Conservation (phyloP, 441 rosid species). For the Gossypium schwendimanii region DNA sequence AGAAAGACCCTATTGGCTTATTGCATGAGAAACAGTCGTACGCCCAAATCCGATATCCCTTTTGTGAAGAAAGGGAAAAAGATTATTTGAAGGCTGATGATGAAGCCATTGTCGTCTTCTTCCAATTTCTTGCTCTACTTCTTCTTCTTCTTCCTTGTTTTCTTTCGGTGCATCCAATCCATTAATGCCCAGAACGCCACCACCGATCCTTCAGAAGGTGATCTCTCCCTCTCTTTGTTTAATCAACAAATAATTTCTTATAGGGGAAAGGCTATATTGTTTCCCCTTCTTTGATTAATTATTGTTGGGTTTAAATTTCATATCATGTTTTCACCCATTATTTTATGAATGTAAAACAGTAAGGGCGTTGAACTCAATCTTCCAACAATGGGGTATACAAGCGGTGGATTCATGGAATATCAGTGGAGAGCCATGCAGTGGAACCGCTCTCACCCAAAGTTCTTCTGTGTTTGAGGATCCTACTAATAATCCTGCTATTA, state of each 20-base stretch:
- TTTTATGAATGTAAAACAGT: conserved; percentile 18
- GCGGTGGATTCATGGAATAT: conserved; percentile 28
- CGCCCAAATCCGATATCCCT: too few relatives aligned
- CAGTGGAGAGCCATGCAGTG: conserved; percentile 28
- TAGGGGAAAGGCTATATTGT: not conserved
- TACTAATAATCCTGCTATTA: conserved; percentile 30
- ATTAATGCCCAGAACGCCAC: not conserved
- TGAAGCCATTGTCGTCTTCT: not conserved
- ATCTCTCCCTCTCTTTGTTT: not conserved
- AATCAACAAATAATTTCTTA: not conserved
- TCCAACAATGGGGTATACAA: conserved; percentile 29
- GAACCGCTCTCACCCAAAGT: conserved; percentile 25
- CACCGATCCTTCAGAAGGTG: conserved; percentile 10
- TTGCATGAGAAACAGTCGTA: too few relatives aligned
- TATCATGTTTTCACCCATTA: not conserved
- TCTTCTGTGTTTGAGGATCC: conserved; percentile 4
- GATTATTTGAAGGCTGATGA: not conserved
- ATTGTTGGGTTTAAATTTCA: too few relatives aligned
- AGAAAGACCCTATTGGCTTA: too few relatives aligned
- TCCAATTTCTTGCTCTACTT: not conserved
- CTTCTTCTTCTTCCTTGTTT: not conserved
- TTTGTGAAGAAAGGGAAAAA: not conserved
- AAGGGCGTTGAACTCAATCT: conserved; percentile 31
- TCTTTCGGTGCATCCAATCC: not conserved
- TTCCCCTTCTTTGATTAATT: not conserved